These are phyloP conservation scores for Cordyceps farinosa DNA, from an alignment of 2,329 filamentous ascomycete species.

Conservation along the genomic window DNA sequence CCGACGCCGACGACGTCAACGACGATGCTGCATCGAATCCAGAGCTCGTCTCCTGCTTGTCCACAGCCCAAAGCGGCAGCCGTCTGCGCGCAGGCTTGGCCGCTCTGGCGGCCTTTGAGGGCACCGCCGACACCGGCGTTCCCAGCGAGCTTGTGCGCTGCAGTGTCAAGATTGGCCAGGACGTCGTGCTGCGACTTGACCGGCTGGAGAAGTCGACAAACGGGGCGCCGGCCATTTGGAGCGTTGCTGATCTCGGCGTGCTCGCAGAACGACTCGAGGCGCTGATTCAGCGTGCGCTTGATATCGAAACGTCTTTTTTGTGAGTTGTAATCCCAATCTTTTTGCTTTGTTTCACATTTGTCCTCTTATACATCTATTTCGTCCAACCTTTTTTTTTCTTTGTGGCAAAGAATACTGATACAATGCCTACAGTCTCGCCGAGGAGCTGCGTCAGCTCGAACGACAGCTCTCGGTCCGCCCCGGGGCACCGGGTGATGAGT, in stretches of 20 bases:
- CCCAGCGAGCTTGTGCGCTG: constrained; percentile 16
- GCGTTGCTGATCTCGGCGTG: neutral
- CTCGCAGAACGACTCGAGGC: constrained; percentile 1
- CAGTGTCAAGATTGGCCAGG: constrained; percentile 27
- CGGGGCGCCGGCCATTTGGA: neutral
- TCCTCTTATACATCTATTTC: no score
- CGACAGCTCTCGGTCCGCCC: neutral
- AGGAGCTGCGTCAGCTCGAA: neutral
- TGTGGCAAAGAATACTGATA: neutral
- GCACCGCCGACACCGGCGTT: neutral
- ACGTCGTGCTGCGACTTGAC: constrained; percentile 25
- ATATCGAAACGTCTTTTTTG: neutral
- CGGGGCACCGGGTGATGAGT: constrained; percentile 3
- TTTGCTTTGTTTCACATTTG: neutral
- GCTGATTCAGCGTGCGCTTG: constrained; percentile 1
- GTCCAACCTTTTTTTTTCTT: neutral
- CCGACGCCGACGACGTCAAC: neutral
- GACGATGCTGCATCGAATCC: neutral
- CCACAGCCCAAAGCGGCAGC: neutral
- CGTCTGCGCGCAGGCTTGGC: neutral
- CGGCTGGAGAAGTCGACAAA: neutral
- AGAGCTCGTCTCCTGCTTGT: neutral
- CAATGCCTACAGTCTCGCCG: neutral
- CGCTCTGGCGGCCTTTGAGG: neutral
- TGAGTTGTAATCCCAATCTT: neutral